A percentile compares a stretch with the other conserved stretches of the same genome.
Evolutionary conservation across 306 rosid genomes (phyloP).

Genomic region (Vigna mungo): DNA sequence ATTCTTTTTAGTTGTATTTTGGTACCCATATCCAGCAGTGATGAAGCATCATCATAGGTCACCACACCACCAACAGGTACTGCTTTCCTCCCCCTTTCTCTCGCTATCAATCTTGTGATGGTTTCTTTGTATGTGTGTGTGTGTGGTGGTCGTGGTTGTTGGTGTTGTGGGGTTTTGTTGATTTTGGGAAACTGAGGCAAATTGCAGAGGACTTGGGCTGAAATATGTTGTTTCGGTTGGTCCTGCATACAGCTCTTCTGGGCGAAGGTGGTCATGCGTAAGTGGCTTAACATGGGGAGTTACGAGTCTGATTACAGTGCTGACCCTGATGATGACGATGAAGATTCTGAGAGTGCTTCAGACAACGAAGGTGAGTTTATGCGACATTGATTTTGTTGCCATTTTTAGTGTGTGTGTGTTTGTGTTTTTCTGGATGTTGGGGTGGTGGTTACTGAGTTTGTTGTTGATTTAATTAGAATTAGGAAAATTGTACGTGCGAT

Average conservation of each 20-base stretch:
- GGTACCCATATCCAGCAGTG: constrained; percentile 42
- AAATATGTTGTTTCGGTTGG: constrained; percentile 92
- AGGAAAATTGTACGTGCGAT: constrained; percentile 19
- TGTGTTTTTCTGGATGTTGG: neutral
- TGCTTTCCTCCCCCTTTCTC: neutral
- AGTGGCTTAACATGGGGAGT: constrained; percentile 86
- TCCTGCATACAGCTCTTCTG: constrained; percentile 91
- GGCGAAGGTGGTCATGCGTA: constrained; percentile 81
- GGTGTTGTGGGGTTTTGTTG: constrained; percentile 49
- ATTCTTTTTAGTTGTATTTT: constrained; percentile 21
- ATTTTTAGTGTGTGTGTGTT: neutral
- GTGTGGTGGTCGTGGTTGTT: constrained; percentile 13
- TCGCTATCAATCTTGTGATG: neutral
- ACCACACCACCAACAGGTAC: constrained; percentile 61
- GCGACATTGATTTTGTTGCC: neutral
- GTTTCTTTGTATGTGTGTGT: neutral
- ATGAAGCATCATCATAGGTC: constrained; percentile 61
- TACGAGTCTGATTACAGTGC: constrained; percentile 87
- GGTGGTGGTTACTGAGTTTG: neutral
- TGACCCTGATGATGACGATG: constrained; percentile 64
- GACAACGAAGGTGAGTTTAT: constrained; percentile 58
- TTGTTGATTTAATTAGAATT: constrained; percentile 40
- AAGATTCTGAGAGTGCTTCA: constrained; percentile 50
- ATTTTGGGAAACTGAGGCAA: constrained; percentile 59
- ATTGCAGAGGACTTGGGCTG: constrained; percentile 88